phyloP scores from a whole-genome alignment of 306 rosid genomes.

The Citrullus mucosospermus region DNA sequence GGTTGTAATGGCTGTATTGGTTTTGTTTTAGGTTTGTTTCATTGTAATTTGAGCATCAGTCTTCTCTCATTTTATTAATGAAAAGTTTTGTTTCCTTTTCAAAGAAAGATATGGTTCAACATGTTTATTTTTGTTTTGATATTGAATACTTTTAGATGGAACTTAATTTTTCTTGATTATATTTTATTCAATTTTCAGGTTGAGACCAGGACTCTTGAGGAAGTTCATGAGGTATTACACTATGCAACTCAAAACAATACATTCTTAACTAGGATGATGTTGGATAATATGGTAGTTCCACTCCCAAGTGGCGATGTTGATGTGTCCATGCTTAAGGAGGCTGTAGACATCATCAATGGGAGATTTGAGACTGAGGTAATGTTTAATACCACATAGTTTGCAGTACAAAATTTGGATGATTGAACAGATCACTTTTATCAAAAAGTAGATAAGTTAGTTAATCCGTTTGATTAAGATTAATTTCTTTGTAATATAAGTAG shows the following conservation, averaged over 20 bases:
- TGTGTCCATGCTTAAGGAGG: conserved; percentile 69
- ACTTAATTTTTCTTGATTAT: not conserved
- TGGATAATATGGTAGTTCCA: conserved; percentile 95
- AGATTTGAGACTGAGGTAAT: conserved; percentile 80
- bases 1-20: too few species aligned
- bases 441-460: not conserved
- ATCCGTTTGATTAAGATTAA: not conserved
- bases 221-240: conserved; percentile 49
- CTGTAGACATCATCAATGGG: conserved; percentile 57
- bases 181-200: conserved; percentile 34
- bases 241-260: conserved; percentile 68
- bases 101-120: not conserved
- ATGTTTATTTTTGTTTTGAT: not conserved
- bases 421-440: not conserved
- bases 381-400: not conserved
- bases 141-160: not conserved
- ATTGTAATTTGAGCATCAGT: too few species aligned
- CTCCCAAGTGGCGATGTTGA: conserved; percentile 64
- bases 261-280: conserved; percentile 70
- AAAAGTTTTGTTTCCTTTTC: too few species aligned
- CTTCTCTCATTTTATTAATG: too few species aligned
- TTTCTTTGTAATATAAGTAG: not conserved
- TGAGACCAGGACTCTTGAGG: conserved; percentile 87
- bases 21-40: too few species aligned
- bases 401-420: not conserved